Evolutionary conservation across 352 stramenopile species (phyloP).

Genomic region (Hyphochytrium catenoides): DNA sequence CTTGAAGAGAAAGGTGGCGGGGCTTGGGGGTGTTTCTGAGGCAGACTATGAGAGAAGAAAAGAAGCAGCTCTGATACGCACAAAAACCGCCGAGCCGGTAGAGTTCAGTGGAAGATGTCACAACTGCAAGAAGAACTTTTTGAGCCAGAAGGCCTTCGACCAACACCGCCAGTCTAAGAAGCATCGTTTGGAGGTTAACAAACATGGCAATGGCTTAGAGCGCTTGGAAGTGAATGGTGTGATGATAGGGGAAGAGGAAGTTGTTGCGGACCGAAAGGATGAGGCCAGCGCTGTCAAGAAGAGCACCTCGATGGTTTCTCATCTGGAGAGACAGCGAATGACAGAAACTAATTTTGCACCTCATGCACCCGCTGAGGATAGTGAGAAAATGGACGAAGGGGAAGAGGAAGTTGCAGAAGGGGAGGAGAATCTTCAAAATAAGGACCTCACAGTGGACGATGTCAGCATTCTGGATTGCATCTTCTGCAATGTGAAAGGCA

Average conservation of each 20-base stretch:
- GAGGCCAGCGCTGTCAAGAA: slow-evolving; percentile 27
- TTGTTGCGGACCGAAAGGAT: no score
- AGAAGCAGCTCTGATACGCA: slow-evolving; percentile 24
- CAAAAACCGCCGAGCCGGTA: slow-evolving; percentile 13
- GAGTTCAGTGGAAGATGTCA: slow-evolving; percentile 30
- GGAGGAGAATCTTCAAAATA: slow-evolving; percentile 14
- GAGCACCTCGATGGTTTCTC: slow-evolving; percentile 37
- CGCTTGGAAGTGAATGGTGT: no score
- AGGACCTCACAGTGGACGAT: slow-evolving; percentile 40
- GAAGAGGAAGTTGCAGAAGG: slow-evolving; percentile 26
- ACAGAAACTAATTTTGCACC: no score
- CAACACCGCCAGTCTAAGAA: slow-evolving; percentile 64
- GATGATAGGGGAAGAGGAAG: no score
- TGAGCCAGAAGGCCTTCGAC: slow-evolving; percentile 41
- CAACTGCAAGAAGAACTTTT: slow-evolving; percentile 57
- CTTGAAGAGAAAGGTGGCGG: slow-evolving; percentile 87
- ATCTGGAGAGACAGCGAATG: no score
- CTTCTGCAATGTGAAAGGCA: slow-evolving; percentile 34
- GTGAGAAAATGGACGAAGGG: slow-evolving; percentile 6
- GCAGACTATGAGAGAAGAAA: slow-evolving; percentile 53
- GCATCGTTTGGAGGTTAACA: slow-evolving; percentile 46
- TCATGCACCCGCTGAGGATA: slow-evolving; percentile 11
- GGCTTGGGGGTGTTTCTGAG: slow-evolving; percentile 69
- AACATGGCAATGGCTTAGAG: no score
- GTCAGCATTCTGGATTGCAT: slow-evolving; percentile 54